phyloP scores from a whole-genome alignment of 345 rosid genomes.

The Conringia planisiliqua region DNA sequence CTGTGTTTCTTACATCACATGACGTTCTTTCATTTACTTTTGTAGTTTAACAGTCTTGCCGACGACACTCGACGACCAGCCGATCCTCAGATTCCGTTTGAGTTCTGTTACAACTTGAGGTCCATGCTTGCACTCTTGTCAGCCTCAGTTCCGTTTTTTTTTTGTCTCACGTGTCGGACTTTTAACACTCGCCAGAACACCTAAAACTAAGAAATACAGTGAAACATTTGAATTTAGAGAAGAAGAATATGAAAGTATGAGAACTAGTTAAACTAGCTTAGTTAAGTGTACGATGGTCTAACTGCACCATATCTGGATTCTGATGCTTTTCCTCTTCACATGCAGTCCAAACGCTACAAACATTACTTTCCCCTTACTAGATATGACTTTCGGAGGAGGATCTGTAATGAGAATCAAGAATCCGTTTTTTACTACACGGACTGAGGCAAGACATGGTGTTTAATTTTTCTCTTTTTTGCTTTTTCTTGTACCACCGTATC shows the following conservation, averaged over 20 bases:
- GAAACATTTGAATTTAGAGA: not conserved
- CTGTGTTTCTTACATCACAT: slow-evolving; percentile 22
- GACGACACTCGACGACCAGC: slow-evolving; percentile 40
- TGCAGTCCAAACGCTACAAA: slow-evolving; percentile 43
- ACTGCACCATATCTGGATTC: not conserved
- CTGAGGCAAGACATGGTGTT: slow-evolving; percentile 10
- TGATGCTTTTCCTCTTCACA: slow-evolving; percentile 10
- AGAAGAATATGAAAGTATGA: not conserved
- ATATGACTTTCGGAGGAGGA: slow-evolving; percentile 66
- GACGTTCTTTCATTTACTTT: slow-evolving; percentile 1
- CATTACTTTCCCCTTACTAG: slow-evolving; percentile 31
- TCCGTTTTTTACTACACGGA: not conserved
- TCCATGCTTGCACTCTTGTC: not conserved
- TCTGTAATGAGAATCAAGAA: slow-evolving; percentile 6
- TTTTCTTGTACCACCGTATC: not conserved
- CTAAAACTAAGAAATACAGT: not conserved
- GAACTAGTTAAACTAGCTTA: not conserved
- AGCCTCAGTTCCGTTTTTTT: too few relatives aligned
- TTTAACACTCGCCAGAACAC: not conserved
- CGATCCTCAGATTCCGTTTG: slow-evolving; percentile 51
- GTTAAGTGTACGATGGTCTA: not conserved
- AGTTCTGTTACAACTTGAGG: slow-evolving; percentile 56
- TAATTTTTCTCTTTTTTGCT: not conserved
- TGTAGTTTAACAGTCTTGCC: slow-evolving; percentile 57
- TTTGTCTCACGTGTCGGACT: not conserved